Percentiles rank a stretch among this genome's conserved stretches.
Evolutionary conservation across 192 early-diverging fungal species (phyloP).

Genomic region (Chytriomyces hyalinus): DNA sequence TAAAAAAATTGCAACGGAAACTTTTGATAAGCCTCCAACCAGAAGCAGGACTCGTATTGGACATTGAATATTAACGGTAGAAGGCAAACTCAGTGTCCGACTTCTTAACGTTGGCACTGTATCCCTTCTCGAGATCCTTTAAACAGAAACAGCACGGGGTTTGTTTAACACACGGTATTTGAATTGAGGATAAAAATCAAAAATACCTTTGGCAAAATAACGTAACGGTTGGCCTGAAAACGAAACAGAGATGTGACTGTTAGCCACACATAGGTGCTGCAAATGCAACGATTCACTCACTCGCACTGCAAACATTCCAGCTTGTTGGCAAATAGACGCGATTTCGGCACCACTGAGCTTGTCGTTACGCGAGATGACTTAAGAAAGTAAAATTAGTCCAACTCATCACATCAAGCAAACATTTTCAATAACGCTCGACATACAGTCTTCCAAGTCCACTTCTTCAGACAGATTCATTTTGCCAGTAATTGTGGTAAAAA

Average conservation of each 20-base stretch:
- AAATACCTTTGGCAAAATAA: conserved; percentile 1
- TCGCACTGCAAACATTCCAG: conserved; percentile 97
- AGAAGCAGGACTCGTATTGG: no score
- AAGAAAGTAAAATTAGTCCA: background rate
- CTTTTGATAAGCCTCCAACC: no score
- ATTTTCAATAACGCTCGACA: background rate
- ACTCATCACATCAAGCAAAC: background rate
- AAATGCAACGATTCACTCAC: conserved; percentile 40
- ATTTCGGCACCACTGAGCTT: conserved; percentile 97
- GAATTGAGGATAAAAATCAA: conserved; percentile 19
- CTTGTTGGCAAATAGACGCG: conserved; percentile 96
- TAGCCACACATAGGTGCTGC: background rate
- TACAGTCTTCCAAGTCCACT: conserved; percentile 93
- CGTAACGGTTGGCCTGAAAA: conserved; percentile 1
- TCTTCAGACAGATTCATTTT: conserved; percentile 95
- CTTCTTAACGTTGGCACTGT: conserved; percentile 96
- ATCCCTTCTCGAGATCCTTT: conserved; percentile 95
- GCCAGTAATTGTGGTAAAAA: conserved; percentile 94
- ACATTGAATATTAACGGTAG: conserved; percentile 70
- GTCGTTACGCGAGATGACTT: conserved; percentile 94
- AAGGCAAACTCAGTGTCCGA: conserved; percentile 94
- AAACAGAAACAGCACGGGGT: conserved; percentile 57
- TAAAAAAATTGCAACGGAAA: no score
- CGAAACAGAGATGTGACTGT: background rate
- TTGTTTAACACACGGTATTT: conserved; percentile 90